Evolutionary conservation across 139 green algal genomes (phyloP), one percentile per base, ranked within the genome.

Genomic region (Chlamydomonas sp.): DNA sequence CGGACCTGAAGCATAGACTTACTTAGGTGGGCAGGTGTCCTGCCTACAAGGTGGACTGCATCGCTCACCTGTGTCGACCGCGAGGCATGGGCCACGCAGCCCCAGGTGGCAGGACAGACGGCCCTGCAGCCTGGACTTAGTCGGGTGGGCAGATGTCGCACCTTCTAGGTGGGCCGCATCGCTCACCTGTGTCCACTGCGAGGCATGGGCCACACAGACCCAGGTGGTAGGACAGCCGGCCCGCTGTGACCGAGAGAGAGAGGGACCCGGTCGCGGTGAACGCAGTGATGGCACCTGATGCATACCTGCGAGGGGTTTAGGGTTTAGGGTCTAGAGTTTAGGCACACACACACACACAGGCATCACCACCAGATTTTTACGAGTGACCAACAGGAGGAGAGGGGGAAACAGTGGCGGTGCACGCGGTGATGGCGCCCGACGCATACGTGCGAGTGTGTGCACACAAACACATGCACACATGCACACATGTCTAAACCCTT

Each of bases 1-100:
- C n/a, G n/a, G n/a, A n/a, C n/a, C n/a, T n/a, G n/a, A n/a, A n/a
- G n/a, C n/a, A n/a, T n/a, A n/a, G n/a, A n/a, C n/a, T n/a, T n/a
- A n/a, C n/a, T n/a, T n/a, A n/a, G 16, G 10, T 10, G 10, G 43
- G 43, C 58, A 37, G 10, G 20, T 10, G 3, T 29, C 58, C 37
- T 4, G 16, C 58, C 16, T 38, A n/a, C n/a, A n/a, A n/a, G n/a
- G n/a, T n/a, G n/a, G n/a, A n/a, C n/a, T n/a, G n/a, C n/a, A n/a
- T n/a, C n/a, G n/a, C n/a, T n/a, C n/a, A n/a, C n/a, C 89, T 72
- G 89, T 95, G 71, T 96, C 89, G 2, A 95, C 73, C n/a, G 81
- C 87, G 35, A 95, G 48, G 36, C 81, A 77, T 29, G 89, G 87
- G 0, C 89, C 89, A 8, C 65, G 75, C 31, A 92, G 70, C 28